Conservation (phyloP, 2,329 filamentous ascomycete genomes). For the Cytospora piceicola region DNA sequence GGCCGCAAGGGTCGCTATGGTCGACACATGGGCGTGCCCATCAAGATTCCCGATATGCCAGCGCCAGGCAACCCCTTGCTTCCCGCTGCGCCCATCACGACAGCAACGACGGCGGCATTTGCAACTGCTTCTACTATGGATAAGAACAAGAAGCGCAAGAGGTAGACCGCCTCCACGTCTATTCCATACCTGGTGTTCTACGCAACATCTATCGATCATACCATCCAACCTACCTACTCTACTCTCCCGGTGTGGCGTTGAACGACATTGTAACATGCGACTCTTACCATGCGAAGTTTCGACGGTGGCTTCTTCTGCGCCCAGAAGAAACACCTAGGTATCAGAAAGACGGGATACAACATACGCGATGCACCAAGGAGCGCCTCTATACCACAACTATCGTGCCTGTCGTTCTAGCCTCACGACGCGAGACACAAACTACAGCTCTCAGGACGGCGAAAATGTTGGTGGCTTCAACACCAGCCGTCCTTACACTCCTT, state of each 20-base stretch:
- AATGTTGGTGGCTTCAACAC: slow-evolving; percentile 22
- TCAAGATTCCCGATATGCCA: slow-evolving; percentile 57
- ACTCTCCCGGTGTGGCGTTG: neutral
- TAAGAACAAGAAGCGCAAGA: slow-evolving; percentile 66
- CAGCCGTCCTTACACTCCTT: slow-evolving; percentile 28
- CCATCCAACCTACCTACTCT: neutral
- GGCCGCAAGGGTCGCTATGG: slow-evolving; percentile 93
- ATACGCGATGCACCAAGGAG: slow-evolving; percentile 4
- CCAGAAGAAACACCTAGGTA: neutral
- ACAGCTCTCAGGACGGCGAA: slow-evolving; percentile 9
- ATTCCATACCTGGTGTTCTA: neutral
- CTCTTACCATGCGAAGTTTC: neutral
- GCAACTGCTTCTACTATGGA: slow-evolving; percentile 49
- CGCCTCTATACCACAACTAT: slow-evolving; percentile 15
- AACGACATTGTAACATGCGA: neutral
- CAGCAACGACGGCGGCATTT: slow-evolving; percentile 47
- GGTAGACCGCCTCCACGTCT: slow-evolving; percentile 42
- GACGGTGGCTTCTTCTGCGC: neutral
- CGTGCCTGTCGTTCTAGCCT: slow-evolving; percentile 11
- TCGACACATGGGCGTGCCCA: slow-evolving; percentile 70
- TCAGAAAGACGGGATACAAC: slow-evolving; percentile 1
- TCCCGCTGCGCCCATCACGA: slow-evolving; percentile 40
- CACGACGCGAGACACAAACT: neutral
- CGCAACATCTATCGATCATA: neutral
- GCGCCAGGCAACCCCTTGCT: slow-evolving; percentile 41